A percentile compares a stretch with the other conserved stretches of the same genome.
These are phyloP conservation scores for Delitschia confertaspora DNA, from an alignment of 495 filamentous ascomycete species.

Conservation along the genomic window DNA sequence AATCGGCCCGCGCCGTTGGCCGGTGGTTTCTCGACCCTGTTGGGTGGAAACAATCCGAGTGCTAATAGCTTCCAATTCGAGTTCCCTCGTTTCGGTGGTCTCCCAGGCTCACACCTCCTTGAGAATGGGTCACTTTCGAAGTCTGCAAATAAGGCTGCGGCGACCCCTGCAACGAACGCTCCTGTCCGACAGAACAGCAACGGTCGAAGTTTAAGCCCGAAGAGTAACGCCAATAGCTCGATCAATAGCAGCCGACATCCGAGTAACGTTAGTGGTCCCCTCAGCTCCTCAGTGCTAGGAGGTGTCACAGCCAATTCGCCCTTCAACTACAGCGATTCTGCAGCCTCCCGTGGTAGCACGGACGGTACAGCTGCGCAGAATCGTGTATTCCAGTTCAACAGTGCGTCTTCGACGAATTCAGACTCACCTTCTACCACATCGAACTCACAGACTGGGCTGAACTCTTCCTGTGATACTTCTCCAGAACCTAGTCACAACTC, in stretches of 20 bases:
- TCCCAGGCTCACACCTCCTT: slow-evolving; percentile 56
- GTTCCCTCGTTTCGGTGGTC: slow-evolving; percentile 82
- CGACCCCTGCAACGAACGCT: slow-evolving; percentile 6
- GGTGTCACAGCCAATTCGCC: slow-evolving; percentile 32
- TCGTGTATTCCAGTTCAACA: slow-evolving; percentile 34
- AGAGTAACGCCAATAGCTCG: slow-evolving; percentile 24
- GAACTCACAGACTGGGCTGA: slow-evolving; percentile 48
- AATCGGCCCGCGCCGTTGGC: slow-evolving; percentile 37
- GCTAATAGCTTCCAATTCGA: slow-evolving; percentile 83
- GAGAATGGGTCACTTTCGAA: slow-evolving; percentile 39
- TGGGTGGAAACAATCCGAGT: slow-evolving; percentile 8
- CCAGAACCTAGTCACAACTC: slow-evolving; percentile 57
- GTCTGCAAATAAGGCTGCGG: slow-evolving; percentile 10
- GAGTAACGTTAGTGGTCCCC: slow-evolving; percentile 32
- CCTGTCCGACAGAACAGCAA: slow-evolving; percentile 27
- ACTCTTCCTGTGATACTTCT: slow-evolving; percentile 82
- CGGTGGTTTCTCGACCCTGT: slow-evolving; percentile 17
- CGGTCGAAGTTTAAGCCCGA: slow-evolving; percentile 30
- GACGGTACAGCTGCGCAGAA: slow-evolving; percentile 25
- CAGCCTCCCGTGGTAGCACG: slow-evolving; percentile 15
- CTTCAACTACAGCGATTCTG: slow-evolving; percentile 20
- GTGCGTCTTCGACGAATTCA: slow-evolving; percentile 40
- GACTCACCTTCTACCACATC: slow-evolving; percentile 51
- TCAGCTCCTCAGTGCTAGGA: slow-evolving; percentile 41
- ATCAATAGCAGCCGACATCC: slow-evolving; percentile 5